Base-by-base conservation (phyloP, 257 asterid genomes). In the Fraxinus excelsior region DNA sequence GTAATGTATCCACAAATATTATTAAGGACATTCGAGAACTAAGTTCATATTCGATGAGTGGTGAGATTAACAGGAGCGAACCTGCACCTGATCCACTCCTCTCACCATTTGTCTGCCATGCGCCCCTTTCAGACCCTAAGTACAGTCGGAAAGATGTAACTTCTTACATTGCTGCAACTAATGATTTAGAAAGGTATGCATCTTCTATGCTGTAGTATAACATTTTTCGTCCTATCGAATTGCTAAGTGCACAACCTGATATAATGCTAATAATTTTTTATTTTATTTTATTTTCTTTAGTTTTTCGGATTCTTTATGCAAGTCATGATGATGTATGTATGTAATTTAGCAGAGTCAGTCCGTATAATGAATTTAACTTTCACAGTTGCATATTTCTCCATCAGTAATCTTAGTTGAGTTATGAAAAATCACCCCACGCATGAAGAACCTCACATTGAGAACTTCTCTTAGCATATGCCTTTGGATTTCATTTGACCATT, bases 1-100 rank as follows among this genome's bases (percentile, higher is more conserved):
- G 76, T 80, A 83, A 82, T 70, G 76, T 76, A 16, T 73, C 94
- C 40, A 40, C 97, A 8, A 81, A 73, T 78, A 80, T 86, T 23
- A 80, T 88, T 35, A 86, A 76, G 85, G 94, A 93, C 51, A 81
- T 86, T 37, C 79, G 86, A 79, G 96, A 92, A 28, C 74, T 85
- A 64, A 83, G 89, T 49, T 84, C 89, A 3, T 83, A 82, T 79
- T 70, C 88, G 13, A 26, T 40, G 49, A 72, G 70, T 62, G 79
- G 81, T 78, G 53, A 60, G 58, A 76, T 79, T 62, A 78, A 77
- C 26, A 84, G 68, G 71, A 83, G 82, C 0, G 96, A 87, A 74
- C 71, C 88, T n/a, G 77, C 86, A 68, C 84, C 85, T 7, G 96
- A 91, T 83, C 92, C 90, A n/a, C 84, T 88, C 37, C 78, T 90